These are phyloP conservation scores for Manihot esculenta DNA, from an alignment of 441 rosid species.

Conservation along the genomic window DNA sequence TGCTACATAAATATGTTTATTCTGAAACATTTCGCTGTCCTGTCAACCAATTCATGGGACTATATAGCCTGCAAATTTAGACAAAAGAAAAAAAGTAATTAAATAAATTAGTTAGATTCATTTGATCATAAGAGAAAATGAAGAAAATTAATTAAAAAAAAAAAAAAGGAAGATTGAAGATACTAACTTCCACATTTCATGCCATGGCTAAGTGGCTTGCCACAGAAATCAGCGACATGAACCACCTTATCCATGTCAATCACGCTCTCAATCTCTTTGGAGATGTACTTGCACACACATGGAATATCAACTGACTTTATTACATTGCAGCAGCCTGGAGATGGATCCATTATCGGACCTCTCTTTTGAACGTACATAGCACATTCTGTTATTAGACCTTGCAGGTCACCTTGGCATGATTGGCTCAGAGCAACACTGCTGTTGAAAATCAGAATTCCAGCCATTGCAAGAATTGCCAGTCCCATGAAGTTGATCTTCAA, in stretches of 20 bases:
- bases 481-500: too few relatives aligned
- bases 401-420: conserved; percentile 11
- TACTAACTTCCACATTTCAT: conserved; percentile 19
- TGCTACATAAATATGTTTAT: too few relatives aligned
- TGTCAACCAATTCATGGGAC: background rate
- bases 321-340: conserved; percentile 6
- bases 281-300: background rate
- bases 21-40: too few relatives aligned
- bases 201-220: conserved; percentile 9
- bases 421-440: background rate
- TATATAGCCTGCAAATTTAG: conserved; percentile 5
- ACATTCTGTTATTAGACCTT: conserved; percentile 9
- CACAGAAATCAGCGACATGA: conserved; percentile 11
- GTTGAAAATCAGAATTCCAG: background rate
- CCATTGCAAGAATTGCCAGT: background rate
- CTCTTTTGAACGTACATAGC: conserved; percentile 7
- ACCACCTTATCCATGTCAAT: conserved; percentile 11
- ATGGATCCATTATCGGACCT: background rate
- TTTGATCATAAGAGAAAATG: background rate
- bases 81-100: background rate
- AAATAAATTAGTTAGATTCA: background rate
- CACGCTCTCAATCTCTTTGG: background rate
- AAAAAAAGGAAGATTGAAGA: background rate
- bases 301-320: background rate
- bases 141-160: background rate